Conservation (phyloP, 2,329 filamentous ascomycete species). For the Fulvia fulva region DNA sequence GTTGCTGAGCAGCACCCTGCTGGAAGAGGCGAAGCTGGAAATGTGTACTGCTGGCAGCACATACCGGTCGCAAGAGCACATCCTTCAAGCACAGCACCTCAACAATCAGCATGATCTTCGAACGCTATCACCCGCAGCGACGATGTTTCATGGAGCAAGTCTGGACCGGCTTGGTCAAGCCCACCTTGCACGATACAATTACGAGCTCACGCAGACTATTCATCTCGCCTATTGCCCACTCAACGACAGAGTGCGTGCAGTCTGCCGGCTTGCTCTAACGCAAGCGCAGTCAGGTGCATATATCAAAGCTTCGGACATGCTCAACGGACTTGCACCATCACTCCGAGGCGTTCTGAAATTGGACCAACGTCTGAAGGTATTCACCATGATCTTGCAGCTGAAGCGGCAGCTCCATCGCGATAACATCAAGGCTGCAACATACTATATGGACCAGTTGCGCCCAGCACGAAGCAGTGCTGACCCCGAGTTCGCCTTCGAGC, state of each 20-base stretch:
- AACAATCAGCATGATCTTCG: conserved; percentile 73
- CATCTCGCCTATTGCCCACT: conserved; percentile 62
- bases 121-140: conserved; percentile 67
- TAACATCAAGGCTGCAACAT: conserved; percentile 54
- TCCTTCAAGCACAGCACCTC: conserved; percentile 78
- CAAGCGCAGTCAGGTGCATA: conserved; percentile 66
- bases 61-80: conserved; percentile 65
- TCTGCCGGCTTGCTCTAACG: conserved; percentile 65
- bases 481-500: conserved; percentile 56
- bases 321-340: conserved; percentile 59
- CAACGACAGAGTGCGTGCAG: conserved; percentile 74
- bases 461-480: conserved; percentile 43
- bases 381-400: conserved; percentile 62
- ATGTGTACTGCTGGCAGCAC: conserved; percentile 46
- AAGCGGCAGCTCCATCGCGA: conserved; percentile 57
- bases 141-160: conserved; percentile 67
- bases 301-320: conserved; percentile 58
- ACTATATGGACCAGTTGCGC: conserved; percentile 56
- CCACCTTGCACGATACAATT: conserved; percentile 57
- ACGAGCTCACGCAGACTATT: conserved; percentile 71
- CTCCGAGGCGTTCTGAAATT: conserved; percentile 70
- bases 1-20: conserved; percentile 74
- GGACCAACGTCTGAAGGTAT: conserved; percentile 68
- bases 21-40: conserved; percentile 79
- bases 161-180: conserved; percentile 67